Evolutionary conservation across 345 rosid species (phyloP), one percentile per base, ranked within the genome.

Genomic region (Rhodamnia rubescens): DNA sequence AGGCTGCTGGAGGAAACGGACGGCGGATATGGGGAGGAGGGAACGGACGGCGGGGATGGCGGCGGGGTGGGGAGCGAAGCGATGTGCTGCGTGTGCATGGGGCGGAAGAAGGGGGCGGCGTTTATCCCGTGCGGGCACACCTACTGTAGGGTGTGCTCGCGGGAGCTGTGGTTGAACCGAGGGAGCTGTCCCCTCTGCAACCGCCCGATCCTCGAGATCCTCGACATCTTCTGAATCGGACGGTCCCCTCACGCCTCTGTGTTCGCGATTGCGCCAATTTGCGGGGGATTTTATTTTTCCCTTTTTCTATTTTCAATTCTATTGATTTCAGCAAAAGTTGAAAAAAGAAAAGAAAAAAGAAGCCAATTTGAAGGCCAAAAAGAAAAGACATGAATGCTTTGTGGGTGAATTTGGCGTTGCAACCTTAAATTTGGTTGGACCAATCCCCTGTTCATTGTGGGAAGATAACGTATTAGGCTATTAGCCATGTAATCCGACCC

Each of bases 1-100:
- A 91, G 93, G 88, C 90, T 94, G 88, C 82, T 97, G 83, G 96
- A 91, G 88, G 96, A 94, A 83, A 88, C 93, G 85, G 93, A 91
- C 53, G 86, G 58, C 44, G 64, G 80, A 11, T 82, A n/a, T 2
- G 81, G 27, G 18, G 58, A 4, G 22, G 78, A 27, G 14, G 14
- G 7, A 42, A 82, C 11, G 20, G 88, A 54, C 22, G 16, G 82
- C 24, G 21, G 54, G 6, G 24, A 82, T 11, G 69, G 74, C n/a
- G 78, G 56, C 16, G 86, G 54, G n/a, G 74, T 13, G 58, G 86
- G 85, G 58, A 47, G 86, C 58, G 90, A 89, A 20, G 29, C 57
- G 69, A 29, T 53, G 87, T 89, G 91, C 75, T 89, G 91, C 87
- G 91, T 89, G 83, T 89, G 91, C 88, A 89, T 87, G 89, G 89